Evolutionary conservation across 306 rosid species (phyloP).

Genomic region (Dalbergia oliveri): DNA sequence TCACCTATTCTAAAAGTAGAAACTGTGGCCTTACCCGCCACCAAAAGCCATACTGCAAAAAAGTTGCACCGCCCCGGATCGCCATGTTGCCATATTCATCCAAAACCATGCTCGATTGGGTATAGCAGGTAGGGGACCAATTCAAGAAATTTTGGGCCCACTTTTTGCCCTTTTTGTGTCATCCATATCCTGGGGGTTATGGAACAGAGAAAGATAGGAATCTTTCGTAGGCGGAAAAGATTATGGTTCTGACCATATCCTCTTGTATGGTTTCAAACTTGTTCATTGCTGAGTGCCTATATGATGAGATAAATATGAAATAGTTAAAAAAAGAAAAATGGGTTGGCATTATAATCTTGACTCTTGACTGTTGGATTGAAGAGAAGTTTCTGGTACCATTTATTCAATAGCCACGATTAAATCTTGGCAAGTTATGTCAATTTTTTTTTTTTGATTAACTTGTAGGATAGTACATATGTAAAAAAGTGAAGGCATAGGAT

Average conservation of each 20-base stretch:
- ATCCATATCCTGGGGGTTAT: constrained; percentile 42
- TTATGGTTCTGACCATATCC: not conserved
- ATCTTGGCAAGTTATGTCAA: too few species aligned
- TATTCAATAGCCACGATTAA: too few species aligned
- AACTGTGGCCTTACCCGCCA: constrained; percentile 46
- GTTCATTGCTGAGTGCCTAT: constrained; percentile 16
- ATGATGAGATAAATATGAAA: not conserved
- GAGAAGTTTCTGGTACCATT: too few species aligned
- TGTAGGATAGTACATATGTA: too few species aligned
- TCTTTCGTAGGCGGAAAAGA: constrained; percentile 42
- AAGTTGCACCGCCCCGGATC: constrained; percentile 35
- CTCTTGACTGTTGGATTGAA: too few species aligned
- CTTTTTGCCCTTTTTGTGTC: constrained; percentile 19
- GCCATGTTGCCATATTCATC: constrained; percentile 43
- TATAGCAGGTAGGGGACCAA: constrained; percentile 54
- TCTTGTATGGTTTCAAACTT: constrained; percentile 26
- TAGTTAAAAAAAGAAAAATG: too few species aligned
- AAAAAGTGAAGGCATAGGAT: not conserved
- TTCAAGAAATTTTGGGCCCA: constrained; percentile 46
- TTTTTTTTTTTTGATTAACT: too few species aligned
- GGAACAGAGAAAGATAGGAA: constrained; percentile 41
- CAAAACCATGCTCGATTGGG: constrained; percentile 51
- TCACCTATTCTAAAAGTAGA: constrained; percentile 43
- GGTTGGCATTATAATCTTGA: too few species aligned
- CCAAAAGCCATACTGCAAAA: constrained; percentile 42